These are phyloP conservation scores for Ehretia macrophylla DNA, from an alignment of 257 asterid genomes.

Conservation along the genomic window DNA sequence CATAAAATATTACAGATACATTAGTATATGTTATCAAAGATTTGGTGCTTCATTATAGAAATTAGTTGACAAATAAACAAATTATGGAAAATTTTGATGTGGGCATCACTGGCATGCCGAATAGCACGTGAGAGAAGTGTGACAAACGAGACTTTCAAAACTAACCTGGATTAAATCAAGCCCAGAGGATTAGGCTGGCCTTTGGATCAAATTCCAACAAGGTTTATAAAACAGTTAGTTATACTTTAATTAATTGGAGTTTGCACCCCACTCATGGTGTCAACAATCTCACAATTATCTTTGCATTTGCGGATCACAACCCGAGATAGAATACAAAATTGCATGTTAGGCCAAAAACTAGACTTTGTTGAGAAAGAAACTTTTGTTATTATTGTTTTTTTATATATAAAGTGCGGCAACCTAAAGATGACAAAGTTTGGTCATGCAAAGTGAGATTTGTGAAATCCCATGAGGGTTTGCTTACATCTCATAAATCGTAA, in stretches of 20 bases:
- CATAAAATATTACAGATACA: too few relatives aligned
- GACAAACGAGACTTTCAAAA: slow-evolving; percentile 29
- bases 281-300: slow-evolving; percentile 14
- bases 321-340: slow-evolving; percentile 15
- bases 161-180: slow-evolving; percentile 46
- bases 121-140: slow-evolving; percentile 45
- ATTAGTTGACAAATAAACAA: too few relatives aligned
- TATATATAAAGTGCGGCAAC: slow-evolving; percentile 35
- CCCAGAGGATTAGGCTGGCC: slow-evolving; percentile 50
- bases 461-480: slow-evolving; percentile 16
- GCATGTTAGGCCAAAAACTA: slow-evolving; percentile 2
- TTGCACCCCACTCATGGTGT: slow-evolving; percentile 19
- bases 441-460: slow-evolving; percentile 33
- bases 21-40: too few relatives aligned
- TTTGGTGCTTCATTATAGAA: too few relatives aligned
- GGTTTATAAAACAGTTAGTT: slow-evolving; percentile 15
- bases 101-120: slow-evolving; percentile 35
- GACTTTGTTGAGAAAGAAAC: slow-evolving; percentile 23
- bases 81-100: slow-evolving; percentile 7
- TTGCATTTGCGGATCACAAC: slow-evolving; percentile 26
- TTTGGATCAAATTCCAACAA: slow-evolving; percentile 51
- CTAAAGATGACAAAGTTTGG: slow-evolving; percentile 45
- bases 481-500: neutral
- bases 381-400: slow-evolving; percentile 5
- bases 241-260: slow-evolving; percentile 31